These are phyloP conservation scores for Ilyonectria destructans DNA, from an alignment of 2,329 filamentous ascomycete species.

Conservation along the genomic window DNA sequence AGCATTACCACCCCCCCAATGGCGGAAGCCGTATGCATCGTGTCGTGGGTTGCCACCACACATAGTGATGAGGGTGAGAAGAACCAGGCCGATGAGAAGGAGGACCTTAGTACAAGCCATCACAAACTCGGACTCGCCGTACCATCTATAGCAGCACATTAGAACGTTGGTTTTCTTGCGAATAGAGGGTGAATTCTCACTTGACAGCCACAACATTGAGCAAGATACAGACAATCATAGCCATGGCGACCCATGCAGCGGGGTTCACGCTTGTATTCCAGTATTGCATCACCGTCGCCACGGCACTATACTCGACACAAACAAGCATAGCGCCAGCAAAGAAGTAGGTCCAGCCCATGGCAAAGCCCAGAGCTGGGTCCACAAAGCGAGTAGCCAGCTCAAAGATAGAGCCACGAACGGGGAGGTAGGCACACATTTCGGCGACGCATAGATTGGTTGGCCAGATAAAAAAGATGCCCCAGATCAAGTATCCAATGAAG, in stretches of 20 bases:
- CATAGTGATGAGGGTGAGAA: slow-evolving; percentile 79
- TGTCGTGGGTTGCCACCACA: slow-evolving; percentile 77
- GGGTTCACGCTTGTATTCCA: slow-evolving; percentile 61
- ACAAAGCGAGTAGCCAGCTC: slow-evolving; percentile 71
- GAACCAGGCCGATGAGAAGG: slow-evolving; percentile 69
- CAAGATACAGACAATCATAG: slow-evolving; percentile 62
- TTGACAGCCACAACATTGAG: slow-evolving; percentile 66
- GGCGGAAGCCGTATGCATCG: slow-evolving; percentile 77
- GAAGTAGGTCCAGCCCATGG: slow-evolving; percentile 69
- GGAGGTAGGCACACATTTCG: slow-evolving; percentile 72
- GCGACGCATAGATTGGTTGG: slow-evolving; percentile 65
- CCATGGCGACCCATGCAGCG: slow-evolving; percentile 66
- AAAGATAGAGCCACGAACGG: slow-evolving; percentile 69
- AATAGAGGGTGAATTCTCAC: slow-evolving; percentile 40
- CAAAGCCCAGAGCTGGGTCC: slow-evolving; percentile 72
- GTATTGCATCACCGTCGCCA: slow-evolving; percentile 62
- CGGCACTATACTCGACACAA: slow-evolving; percentile 62
- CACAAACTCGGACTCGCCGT: slow-evolving; percentile 65
- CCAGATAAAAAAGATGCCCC: slow-evolving; percentile 63
- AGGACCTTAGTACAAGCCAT: slow-evolving; percentile 71
- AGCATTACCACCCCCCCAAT: slow-evolving; percentile 60
- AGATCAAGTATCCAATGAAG: slow-evolving; percentile 62
- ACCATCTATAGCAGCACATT: slow-evolving; percentile 46
- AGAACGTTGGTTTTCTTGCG: slow-evolving; percentile 45
- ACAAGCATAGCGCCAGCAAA: slow-evolving; percentile 64